Conservation (phyloP, 2,329 filamentous ascomycete genomes). For the Epichloe scottii region DNA sequence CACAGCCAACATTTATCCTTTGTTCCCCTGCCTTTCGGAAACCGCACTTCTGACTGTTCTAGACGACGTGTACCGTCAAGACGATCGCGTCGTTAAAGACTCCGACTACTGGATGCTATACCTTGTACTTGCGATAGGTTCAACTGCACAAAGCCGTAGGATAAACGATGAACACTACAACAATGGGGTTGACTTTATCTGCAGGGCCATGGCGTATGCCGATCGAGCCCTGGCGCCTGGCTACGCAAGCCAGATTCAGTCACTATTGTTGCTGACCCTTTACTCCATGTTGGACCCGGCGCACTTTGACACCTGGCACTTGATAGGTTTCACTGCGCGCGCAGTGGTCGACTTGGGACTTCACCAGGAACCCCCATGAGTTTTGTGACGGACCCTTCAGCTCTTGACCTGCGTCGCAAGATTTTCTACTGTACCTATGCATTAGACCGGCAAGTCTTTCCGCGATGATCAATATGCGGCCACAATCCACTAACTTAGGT, state of each 20-base stretch:
- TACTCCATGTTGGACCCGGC: constrained; percentile 84
- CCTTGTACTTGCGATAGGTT: constrained; percentile 79
- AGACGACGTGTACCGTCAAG: constrained; percentile 67
- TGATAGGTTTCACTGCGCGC: constrained; percentile 81
- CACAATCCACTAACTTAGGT: constrained; percentile 10
- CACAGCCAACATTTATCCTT: constrained; percentile 64
- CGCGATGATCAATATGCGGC: neutral
- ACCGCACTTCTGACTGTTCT: constrained; percentile 65
- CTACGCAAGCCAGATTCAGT: constrained; percentile 75
- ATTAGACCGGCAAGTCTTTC: constrained; percentile 57
- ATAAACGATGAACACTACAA: constrained; percentile 52
- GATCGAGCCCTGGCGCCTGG: constrained; percentile 79
- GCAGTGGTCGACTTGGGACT: constrained; percentile 82
- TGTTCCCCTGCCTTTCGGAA: constrained; percentile 76
- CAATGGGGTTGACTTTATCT: constrained; percentile 43
- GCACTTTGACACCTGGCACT: constrained; percentile 88
- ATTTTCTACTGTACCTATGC: constrained; percentile 88
- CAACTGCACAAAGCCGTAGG: constrained; percentile 57
- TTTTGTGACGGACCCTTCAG: constrained; percentile 51
- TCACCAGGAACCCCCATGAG: constrained; percentile 80
- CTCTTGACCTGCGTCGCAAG: constrained; percentile 64
- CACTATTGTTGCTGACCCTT: constrained; percentile 71
- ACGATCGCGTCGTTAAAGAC: constrained; percentile 47
- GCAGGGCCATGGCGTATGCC: constrained; percentile 59
- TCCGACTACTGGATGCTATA: constrained; percentile 79